These are phyloP conservation scores for Vigna unguiculata DNA, from an alignment of 306 rosid genomes.

Conservation along the genomic window DNA sequence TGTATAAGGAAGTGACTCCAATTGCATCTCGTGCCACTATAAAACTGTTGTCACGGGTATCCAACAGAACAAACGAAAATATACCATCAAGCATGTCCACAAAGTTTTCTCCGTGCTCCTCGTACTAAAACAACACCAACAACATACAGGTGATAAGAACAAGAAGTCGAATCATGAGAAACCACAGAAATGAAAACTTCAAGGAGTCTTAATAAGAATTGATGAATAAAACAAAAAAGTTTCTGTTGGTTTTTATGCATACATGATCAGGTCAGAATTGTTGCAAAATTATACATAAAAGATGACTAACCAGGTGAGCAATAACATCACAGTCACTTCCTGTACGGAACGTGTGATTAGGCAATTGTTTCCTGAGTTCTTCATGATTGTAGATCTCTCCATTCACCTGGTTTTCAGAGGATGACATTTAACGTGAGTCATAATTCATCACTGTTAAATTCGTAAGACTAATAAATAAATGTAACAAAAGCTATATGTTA, in stretches of 20 bases:
- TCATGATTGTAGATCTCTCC: constrained; percentile 94
- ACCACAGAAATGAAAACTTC: neutral
- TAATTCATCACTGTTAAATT: neutral
- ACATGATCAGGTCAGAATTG: neutral
- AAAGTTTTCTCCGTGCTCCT: constrained; percentile 76
- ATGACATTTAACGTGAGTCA: constrained; percentile 30
- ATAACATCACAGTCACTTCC: constrained; percentile 91
- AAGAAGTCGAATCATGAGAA: neutral
- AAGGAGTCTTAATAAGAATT: neutral
- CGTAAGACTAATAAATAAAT: neutral
- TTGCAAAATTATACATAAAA: neutral
- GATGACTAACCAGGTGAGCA: constrained; percentile 72
- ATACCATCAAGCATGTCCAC: constrained; percentile 87
- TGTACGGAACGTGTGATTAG: constrained; percentile 75
- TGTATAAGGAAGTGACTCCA: constrained; percentile 86
- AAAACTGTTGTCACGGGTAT: constrained; percentile 88
- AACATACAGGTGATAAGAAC: neutral
- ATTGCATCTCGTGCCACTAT: constrained; percentile 87
- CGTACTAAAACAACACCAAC: constrained; percentile 56
- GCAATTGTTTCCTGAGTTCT: constrained; percentile 65
- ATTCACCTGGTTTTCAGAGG: constrained; percentile 62
- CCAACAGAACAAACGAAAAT: constrained; percentile 78
- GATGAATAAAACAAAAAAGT: neutral
- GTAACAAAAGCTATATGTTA: neutral
- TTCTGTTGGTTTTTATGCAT: neutral